Percentiles rank a stretch among this genome's conserved stretches.
Conservation (phyloP, 139 green algal species). For the Chlorella sp. region DNA sequence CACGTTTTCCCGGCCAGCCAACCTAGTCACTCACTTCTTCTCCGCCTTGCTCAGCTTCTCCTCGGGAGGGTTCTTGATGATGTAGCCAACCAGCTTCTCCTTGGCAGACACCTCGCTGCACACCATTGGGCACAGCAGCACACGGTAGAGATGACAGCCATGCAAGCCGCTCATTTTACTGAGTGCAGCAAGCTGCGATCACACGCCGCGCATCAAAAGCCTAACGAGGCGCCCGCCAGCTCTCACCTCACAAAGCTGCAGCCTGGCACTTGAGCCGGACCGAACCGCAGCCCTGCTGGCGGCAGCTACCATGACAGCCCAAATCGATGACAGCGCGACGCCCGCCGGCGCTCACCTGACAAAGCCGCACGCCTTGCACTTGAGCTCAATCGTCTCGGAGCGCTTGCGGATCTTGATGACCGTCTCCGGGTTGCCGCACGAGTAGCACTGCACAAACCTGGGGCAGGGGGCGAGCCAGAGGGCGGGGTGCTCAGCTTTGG, state of each 20-base stretch:
- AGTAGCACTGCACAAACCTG: slow-evolving; percentile 97
- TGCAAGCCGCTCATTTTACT: neutral
- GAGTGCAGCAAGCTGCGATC: neutral
- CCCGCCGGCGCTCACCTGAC: neutral
- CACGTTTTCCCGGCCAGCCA: neutral
- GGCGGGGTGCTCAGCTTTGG: neutral
- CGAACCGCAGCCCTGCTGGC: too few relatives aligned
- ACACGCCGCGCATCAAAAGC: neutral
- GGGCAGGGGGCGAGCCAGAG: neutral
- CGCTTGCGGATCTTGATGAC: slow-evolving; percentile 88
- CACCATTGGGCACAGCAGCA: neutral
- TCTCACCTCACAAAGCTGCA: slow-evolving; percentile 7
- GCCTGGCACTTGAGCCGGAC: too few relatives aligned
- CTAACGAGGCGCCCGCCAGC: neutral
- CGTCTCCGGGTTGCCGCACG: slow-evolving; percentile 98
- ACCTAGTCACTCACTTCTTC: slow-evolving; percentile 69
- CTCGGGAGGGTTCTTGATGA: slow-evolving; percentile 98
- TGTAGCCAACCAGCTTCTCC: slow-evolving; percentile 99
- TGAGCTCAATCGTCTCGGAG: slow-evolving; percentile 87
- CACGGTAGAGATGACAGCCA: neutral
- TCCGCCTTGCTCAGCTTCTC: slow-evolving; percentile 92
- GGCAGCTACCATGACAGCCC: too few relatives aligned
- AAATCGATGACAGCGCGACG: too few relatives aligned
- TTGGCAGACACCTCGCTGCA: slow-evolving; percentile 91
- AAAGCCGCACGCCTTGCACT: slow-evolving; percentile 85